Percentiles rank a stretch among this genome's conserved stretches.
Conservation (phyloP, 805 yeast genomes). For the Spathaspora passalidarum region DNA sequence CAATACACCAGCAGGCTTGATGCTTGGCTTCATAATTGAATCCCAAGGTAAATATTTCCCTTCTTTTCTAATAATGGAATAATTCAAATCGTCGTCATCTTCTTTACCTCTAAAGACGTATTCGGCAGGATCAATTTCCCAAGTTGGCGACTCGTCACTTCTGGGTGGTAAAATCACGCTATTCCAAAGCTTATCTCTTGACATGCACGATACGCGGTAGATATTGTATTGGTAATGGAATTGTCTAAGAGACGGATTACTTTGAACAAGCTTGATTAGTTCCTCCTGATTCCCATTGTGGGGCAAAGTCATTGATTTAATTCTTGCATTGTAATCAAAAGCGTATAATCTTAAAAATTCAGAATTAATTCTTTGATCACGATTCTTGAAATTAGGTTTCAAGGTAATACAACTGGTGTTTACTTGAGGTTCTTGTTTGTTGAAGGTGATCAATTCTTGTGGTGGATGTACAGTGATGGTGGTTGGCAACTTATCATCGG, state of each 20-base stretch:
- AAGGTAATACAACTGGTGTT: background rate
- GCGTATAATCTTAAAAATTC: constrained; percentile 49
- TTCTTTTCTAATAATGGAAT: constrained; percentile 16
- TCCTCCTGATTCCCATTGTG: constrained; percentile 13
- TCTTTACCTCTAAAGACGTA: constrained; percentile 18
- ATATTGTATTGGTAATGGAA: constrained; percentile 26
- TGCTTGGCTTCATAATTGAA: constrained; percentile 9
- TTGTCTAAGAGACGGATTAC: constrained; percentile 16
- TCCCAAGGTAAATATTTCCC: constrained; percentile 27
- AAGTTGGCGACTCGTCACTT: constrained; percentile 30
- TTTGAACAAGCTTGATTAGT: constrained; percentile 6
- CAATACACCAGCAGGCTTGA: constrained; percentile 37
- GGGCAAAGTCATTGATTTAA: constrained; percentile 16
- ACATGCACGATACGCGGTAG: constrained; percentile 35
- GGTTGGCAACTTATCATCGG: constrained; percentile 15
- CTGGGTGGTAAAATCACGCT: constrained; percentile 53
- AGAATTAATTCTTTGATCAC: constrained; percentile 53
- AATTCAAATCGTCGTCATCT: constrained; percentile 2
- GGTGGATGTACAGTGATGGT: background rate
- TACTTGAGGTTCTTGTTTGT: constrained; percentile 3
- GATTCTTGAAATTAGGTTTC: constrained; percentile 15
- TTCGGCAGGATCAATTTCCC: constrained; percentile 16
- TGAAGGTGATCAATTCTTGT: constrained; percentile 16
- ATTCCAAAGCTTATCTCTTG: constrained; percentile 53
- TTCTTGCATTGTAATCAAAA: constrained; percentile 43